These are phyloP conservation scores for Cladosporium austrohemisphaericum DNA, from an alignment of 2,329 filamentous ascomycete species.

Conservation along the genomic window DNA sequence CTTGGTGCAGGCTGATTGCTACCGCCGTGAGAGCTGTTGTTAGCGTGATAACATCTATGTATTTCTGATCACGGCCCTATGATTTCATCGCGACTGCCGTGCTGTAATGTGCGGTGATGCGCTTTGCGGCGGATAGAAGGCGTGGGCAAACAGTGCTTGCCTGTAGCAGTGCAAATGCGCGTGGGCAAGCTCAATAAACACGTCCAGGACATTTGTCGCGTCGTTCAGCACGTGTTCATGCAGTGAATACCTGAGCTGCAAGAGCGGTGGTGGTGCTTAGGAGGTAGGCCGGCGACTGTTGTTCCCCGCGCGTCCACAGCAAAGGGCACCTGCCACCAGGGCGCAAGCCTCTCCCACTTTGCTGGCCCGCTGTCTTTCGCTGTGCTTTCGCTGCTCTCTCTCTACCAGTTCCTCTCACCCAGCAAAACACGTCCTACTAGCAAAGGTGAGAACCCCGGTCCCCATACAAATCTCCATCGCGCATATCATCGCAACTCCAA, in stretches of 20 bases:
- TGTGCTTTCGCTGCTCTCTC: neutral
- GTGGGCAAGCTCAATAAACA: too few relatives aligned
- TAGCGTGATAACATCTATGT: neutral
- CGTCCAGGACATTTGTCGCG: too few relatives aligned
- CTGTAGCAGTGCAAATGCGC: too few relatives aligned
- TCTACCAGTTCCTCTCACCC: conserved; percentile 5
- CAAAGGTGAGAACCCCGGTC: conserved; percentile 7
- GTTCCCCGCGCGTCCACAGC: too few relatives aligned
- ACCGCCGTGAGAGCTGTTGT: neutral
- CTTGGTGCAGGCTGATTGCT: conserved; percentile 6
- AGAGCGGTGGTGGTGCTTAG: too few relatives aligned
- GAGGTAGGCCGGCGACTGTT: too few relatives aligned
- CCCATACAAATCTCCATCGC: conserved; percentile 7
- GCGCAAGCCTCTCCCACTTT: too few relatives aligned
- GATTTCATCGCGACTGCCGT: conserved; percentile 1
- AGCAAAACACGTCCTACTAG: conserved; percentile 5
- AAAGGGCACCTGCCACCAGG: too few relatives aligned
- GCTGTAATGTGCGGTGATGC: conserved; percentile 3
- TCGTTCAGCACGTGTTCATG: too few relatives aligned
- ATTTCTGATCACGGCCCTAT: conserved; percentile 4
- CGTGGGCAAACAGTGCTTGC: too few relatives aligned
- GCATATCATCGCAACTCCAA: neutral
- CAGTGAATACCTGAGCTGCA: too few relatives aligned
- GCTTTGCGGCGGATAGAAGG: neutral
- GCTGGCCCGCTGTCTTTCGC: neutral